Evolutionary conservation across 2,329 filamentous ascomycete genomes (phyloP).

Genomic region (Trichoderma breve): DNA sequence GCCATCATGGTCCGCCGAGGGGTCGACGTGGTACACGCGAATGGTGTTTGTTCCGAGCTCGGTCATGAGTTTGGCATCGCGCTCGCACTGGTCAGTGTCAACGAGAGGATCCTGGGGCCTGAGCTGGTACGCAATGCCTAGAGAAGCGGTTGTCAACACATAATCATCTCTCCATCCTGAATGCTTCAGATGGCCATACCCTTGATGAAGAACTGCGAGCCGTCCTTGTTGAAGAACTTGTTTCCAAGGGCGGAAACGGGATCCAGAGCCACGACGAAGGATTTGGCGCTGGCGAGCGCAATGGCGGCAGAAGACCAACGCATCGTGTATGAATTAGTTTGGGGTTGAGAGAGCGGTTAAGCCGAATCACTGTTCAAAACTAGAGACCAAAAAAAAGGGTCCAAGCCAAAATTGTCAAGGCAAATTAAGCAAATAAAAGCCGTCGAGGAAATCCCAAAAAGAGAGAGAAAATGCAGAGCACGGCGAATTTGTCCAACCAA

Average conservation of each 20-base stretch:
- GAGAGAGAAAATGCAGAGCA: background rate
- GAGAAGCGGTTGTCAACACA: background rate
- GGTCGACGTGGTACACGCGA: slow-evolving; percentile 84
- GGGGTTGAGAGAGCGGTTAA: background rate
- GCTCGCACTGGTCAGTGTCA: slow-evolving; percentile 70
- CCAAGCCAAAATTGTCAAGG: background rate
- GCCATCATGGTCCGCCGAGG: slow-evolving; percentile 65
- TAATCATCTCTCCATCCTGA: background rate
- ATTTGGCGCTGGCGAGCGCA: slow-evolving; percentile 35
- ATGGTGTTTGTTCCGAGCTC: slow-evolving; percentile 79
- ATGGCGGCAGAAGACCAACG: slow-evolving; percentile 36
- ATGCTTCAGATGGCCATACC: slow-evolving; percentile 47
- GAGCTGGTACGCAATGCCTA: slow-evolving; percentile 72
- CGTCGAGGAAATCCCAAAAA: background rate
- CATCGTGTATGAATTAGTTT: slow-evolving; percentile 33
- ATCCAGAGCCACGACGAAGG: slow-evolving; percentile 42
- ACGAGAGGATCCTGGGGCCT: slow-evolving; percentile 69
- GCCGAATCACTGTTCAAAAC: slow-evolving; percentile 6
- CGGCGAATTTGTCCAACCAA: background rate
- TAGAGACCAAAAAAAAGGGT: background rate
- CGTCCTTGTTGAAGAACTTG: slow-evolving; percentile 83
- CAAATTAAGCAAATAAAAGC: background rate
- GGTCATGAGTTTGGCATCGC: slow-evolving; percentile 75
- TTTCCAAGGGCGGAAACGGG: slow-evolving; percentile 61
- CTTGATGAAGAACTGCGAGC: slow-evolving; percentile 81